Percentiles rank a stretch among this genome's conserved stretches.
Evolutionary conservation across 768 basidiomycete genomes (phyloP).

Genomic region (Zangia roseola): DNA sequence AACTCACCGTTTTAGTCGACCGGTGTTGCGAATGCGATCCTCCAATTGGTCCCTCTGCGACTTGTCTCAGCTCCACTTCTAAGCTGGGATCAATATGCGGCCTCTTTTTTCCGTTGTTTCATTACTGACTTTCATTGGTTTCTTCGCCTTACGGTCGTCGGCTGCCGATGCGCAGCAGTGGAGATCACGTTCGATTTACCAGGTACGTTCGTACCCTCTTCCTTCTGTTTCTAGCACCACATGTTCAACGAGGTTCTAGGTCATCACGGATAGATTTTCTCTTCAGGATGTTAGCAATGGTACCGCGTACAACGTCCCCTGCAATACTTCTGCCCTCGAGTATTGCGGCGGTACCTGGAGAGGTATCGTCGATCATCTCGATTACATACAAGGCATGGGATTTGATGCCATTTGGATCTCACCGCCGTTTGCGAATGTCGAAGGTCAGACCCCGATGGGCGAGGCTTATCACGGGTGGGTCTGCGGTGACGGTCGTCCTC

Average conservation of each 20-base stretch:
- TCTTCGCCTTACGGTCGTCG: constrained; percentile 9
- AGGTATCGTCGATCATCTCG: constrained; percentile 51
- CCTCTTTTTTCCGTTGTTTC: constrained; percentile 4
- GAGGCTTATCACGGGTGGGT: constrained; percentile 56
- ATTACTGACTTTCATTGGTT: constrained; percentile 5
- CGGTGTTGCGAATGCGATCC: constrained; percentile 2
- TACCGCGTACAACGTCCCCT: constrained; percentile 34
- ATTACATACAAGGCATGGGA: constrained; percentile 64
- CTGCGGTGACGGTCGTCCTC: not conserved
- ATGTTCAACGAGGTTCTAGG: constrained; percentile 21
- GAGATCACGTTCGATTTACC: constrained; percentile 56
- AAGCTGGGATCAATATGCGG: not conserved
- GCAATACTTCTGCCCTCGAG: constrained; percentile 45
- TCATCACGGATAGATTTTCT: constrained; percentile 63
- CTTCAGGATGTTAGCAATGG: constrained; percentile 37
- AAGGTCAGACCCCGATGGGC: constrained; percentile 47
- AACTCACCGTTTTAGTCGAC: no score
- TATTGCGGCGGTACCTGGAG: constrained; percentile 62
- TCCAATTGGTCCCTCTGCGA: not conserved
- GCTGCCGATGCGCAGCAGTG: constrained; percentile 47
- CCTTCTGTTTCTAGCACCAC: no score
- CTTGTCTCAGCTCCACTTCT: constrained; percentile 5
- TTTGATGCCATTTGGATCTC: constrained; percentile 62
- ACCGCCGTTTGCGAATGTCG: constrained; percentile 50
- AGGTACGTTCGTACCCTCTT: constrained; percentile 29